Evolutionary conservation across 148 eudicot species (phyloP), one percentile per base, ranked within the genome.

Genomic region (Polygonum aviculare): DNA sequence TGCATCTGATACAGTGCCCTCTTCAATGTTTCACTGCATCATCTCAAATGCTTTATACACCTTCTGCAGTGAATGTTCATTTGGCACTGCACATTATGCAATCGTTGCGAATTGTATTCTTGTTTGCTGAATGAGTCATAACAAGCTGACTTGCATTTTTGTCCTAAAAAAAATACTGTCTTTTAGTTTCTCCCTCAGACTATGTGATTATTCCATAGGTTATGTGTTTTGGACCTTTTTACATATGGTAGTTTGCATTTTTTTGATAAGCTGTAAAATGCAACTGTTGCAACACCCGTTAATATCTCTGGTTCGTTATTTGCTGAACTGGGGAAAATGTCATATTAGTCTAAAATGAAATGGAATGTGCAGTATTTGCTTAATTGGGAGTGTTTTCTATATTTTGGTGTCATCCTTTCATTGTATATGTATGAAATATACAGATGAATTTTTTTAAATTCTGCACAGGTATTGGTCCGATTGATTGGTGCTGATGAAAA

Each of bases 401-500:
- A 12, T 67, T 2, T 3, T 67, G 44, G 10, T 67, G 45, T 67
- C 44, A 35, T 15, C 15, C 8, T 21, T 8, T 57, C 10, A 21
- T 60, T 60, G 35, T 10, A 38, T 36, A 16, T 36, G 72, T 35
- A 67, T 67, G 72, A 67, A 67, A 36, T 67, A 67, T 44, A 15
- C 44, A 14, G 41, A 67, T 67, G 72, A 67, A 4, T 36, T 36
- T 38, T 36, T 36, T 67, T 0, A 22, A 22, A 19, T 67, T 6
- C 45, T 67, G 44, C 73, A 78, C 91, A 94, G 98, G 97, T 94
- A 57, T 86, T 94, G 85, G 84, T 94, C 81, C 98, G 98, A 73
- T 83, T 94, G 74, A 92, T 94, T 80, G 98, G 96, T 72, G 93
- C 98, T 79, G 98, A 94, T 86, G 98, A 94, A 80, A 93, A 90